These are phyloP conservation scores for Mrakia frigida DNA, from an alignment of 768 basidiomycete genomes.

Conservation along the genomic window DNA sequence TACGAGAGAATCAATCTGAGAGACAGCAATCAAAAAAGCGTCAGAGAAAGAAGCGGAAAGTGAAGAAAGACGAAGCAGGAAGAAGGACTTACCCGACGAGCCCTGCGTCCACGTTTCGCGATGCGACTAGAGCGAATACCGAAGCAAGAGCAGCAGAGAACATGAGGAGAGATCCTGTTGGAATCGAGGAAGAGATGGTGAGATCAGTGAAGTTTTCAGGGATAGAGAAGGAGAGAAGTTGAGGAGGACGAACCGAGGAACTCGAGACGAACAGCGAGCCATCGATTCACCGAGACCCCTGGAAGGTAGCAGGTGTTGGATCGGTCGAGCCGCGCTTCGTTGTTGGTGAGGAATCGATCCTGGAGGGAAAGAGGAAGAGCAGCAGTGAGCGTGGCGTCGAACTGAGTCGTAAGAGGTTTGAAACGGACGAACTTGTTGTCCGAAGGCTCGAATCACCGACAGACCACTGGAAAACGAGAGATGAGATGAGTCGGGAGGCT, in stretches of 20 bases:
- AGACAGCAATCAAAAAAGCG: too few species aligned
- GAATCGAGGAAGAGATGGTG: too few species aligned
- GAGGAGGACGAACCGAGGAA: slow-evolving; percentile 66
- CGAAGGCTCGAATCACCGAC: slow-evolving; percentile 42
- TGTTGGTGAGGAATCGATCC: slow-evolving; percentile 42
- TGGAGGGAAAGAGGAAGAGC: neutral
- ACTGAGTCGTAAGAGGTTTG: too few species aligned
- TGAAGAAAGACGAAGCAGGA: neutral
- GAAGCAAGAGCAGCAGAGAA: slow-evolving; percentile 64
- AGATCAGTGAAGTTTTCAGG: too few species aligned
- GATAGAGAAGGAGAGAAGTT: slow-evolving; percentile 62
- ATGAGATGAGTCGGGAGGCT: neutral
- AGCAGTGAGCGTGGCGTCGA: neutral
- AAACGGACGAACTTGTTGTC: slow-evolving; percentile 34
- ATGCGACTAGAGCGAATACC: slow-evolving; percentile 60
- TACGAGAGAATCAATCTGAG: slow-evolving; percentile 81
- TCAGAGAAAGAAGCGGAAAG: slow-evolving; percentile 38
- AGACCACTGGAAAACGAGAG: slow-evolving; percentile 34
- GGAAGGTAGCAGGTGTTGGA: slow-evolving; percentile 74
- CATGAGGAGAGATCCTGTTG: slow-evolving; percentile 61
- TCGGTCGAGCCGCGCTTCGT: slow-evolving; percentile 62
- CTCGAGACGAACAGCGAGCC: slow-evolving; percentile 78
- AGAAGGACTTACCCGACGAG: neutral
- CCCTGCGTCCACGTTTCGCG: neutral
- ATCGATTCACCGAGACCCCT: slow-evolving; percentile 53